phyloP scores from a whole-genome alignment of 208 protist species.

The Angomonas ambiguus region DNA sequence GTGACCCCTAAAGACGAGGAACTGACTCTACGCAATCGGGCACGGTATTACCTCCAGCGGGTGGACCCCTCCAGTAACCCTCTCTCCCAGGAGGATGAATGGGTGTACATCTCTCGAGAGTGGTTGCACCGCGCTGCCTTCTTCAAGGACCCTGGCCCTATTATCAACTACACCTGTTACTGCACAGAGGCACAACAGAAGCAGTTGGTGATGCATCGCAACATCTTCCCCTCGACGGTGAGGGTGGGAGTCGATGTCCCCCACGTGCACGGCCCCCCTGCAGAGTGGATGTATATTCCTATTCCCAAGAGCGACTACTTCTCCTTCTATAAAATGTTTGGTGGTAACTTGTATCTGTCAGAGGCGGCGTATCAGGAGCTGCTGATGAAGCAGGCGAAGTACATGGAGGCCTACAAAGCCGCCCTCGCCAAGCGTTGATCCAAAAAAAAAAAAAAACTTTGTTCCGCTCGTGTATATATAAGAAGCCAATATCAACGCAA shows the following conservation, averaged over 20 bases:
- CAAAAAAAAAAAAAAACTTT: too few relatives aligned
- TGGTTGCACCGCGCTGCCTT: conserved; percentile 83
- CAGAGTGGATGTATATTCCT: conserved; percentile 79
- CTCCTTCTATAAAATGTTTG: conserved; percentile 60
- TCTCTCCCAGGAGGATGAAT: too few relatives aligned
- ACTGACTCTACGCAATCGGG: conserved; percentile 51
- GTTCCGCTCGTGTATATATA: too few relatives aligned
- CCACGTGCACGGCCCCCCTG: conserved; percentile 55
- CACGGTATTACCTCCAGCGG: conserved; percentile 37
- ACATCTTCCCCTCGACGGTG: conserved; percentile 22
- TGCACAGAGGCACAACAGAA: conserved; percentile 23
- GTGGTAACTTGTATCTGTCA: conserved; percentile 56
- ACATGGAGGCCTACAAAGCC: neutral
- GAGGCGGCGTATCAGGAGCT: conserved; percentile 32
- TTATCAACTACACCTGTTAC: conserved; percentile 79
- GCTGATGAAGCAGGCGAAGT: conserved; percentile 21
- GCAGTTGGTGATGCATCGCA: conserved; percentile 15
- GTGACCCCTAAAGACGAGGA: conserved; percentile 21
- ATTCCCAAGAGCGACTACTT: conserved; percentile 46
- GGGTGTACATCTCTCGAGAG: conserved; percentile 71
- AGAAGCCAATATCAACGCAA: too few relatives aligned
- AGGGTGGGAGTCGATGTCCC: conserved; percentile 26
- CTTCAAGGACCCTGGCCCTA: conserved; percentile 73
- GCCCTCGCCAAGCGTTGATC: neutral
- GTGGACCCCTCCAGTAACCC: neutral